phyloP scores from a whole-genome alignment of 2,329 filamentous ascomycete genomes.

The Drechmeria coniospora region DNA sequence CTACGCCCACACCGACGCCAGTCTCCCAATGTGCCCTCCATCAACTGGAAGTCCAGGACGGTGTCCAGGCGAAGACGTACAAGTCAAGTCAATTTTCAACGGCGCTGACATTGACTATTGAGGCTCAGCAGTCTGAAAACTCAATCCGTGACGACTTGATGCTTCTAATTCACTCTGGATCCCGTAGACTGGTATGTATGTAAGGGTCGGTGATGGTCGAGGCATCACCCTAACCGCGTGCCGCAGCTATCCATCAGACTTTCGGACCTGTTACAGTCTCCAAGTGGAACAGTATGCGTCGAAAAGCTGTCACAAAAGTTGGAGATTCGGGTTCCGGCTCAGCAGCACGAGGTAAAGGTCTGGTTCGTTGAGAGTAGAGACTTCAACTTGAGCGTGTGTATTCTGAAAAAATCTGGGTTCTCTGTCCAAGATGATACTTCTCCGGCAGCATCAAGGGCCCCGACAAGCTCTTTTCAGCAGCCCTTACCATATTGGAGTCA shows the following conservation, averaged over 20 bases:
- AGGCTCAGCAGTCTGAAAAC: slow-evolving; percentile 9
- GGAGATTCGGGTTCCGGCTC: slow-evolving; percentile 10
- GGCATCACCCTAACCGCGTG: neutral
- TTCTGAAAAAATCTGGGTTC: slow-evolving; percentile 17
- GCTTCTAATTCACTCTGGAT: slow-evolving; percentile 12
- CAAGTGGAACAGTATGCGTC: slow-evolving; percentile 7
- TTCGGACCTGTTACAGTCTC: slow-evolving; percentile 9
- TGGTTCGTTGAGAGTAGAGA: slow-evolving; percentile 17
- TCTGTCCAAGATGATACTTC: slow-evolving; percentile 8
- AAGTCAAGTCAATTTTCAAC: slow-evolving; percentile 7
- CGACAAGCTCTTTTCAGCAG: neutral
- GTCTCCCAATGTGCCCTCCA: slow-evolving; percentile 15
- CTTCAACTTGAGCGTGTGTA: slow-evolving; percentile 15
- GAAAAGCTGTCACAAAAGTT: slow-evolving; percentile 9
- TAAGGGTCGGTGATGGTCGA: neutral
- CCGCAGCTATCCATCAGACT: slow-evolving; percentile 16
- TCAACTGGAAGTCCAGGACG: slow-evolving; percentile 14
- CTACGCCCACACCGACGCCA: slow-evolving; percentile 12
- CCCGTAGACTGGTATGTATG: slow-evolving; percentile 11
- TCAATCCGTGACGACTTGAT: slow-evolving; percentile 8
- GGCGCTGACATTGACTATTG: slow-evolving; percentile 13
- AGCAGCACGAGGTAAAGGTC: slow-evolving; percentile 10
- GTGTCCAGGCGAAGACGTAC: slow-evolving; percentile 7
- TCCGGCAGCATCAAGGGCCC: neutral
- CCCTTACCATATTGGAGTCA: no score